Evolutionary conservation across 2,329 filamentous ascomycete genomes (phyloP).

Genomic region (Aspergillus alliaceus): DNA sequence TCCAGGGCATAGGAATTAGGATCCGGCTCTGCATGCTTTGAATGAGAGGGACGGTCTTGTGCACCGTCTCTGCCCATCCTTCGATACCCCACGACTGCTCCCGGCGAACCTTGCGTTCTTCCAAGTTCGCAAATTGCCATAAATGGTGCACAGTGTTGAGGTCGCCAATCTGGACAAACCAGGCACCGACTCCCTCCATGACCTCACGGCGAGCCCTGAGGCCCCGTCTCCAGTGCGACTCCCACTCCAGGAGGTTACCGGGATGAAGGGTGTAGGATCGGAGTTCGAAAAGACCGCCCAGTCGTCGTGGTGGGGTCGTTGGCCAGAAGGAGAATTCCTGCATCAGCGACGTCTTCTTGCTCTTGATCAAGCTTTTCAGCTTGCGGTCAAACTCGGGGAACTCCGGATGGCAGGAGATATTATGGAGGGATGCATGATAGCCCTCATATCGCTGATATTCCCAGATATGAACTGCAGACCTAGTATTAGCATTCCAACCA

Average conservation of each 20-base stretch:
- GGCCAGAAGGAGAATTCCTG: constrained; percentile 99
- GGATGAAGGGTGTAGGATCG: constrained; percentile 96
- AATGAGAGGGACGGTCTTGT: constrained; percentile 97
- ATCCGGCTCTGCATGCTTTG: constrained; percentile 95
- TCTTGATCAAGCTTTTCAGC: constrained; percentile 79
- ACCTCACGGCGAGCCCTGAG: constrained; percentile 89
- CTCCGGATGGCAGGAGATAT: constrained; percentile 78
- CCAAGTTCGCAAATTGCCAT: constrained; percentile 97
- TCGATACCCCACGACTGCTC: constrained; percentile 95
- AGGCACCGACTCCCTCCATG: constrained; percentile 97
- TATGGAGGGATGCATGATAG: constrained; percentile 88
- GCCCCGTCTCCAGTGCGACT: constrained; percentile 94
- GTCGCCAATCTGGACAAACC: constrained; percentile 98
- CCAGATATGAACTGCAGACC: constrained; percentile 88
- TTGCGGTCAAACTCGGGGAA: constrained; percentile 81
- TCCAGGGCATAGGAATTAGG: constrained; percentile 94
- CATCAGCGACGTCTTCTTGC: constrained; percentile 90
- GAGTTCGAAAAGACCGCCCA: constrained; percentile 92
- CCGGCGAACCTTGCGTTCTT: constrained; percentile 84
- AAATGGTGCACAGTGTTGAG: constrained; percentile 97
- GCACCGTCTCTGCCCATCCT: constrained; percentile 95
- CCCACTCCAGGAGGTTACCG: constrained; percentile 95
- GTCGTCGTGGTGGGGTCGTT: constrained; percentile 81
- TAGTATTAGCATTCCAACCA: constrained; percentile 28
- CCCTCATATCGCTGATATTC: constrained; percentile 97